Evolutionary conservation across 1,139 yeast species (phyloP), one percentile per base, ranked within the genome.

Genomic region (Yamadazyma blattariae): DNA sequence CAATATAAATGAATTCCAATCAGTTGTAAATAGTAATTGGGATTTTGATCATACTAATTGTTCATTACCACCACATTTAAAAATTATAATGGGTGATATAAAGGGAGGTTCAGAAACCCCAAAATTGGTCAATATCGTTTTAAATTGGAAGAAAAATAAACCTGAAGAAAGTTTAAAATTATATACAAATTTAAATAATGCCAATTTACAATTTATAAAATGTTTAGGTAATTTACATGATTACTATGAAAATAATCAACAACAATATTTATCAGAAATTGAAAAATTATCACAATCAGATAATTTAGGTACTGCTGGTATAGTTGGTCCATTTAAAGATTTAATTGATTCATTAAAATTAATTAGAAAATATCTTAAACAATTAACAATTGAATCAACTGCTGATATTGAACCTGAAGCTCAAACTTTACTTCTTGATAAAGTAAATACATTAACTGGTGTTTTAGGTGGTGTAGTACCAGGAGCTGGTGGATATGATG

Each of bases 401-500:
- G 97, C 95, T 1, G 87, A 84, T n/a, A 79, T 92, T 35, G 98
- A 92, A 57, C 98, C 98, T 0, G 60, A 57, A 2, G 64, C 71
- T 16, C 98, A 94, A 60, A 86, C 96, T 0, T 39, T 47, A 5
- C 64, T 92, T 7, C 61, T 94, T n/a, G 80, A 92, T 50, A 58
- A 63, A 13, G 83, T 94, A 45, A 48, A 57, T 15, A 35, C 52
- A 0, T 45, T 85, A 14, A 66, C 67, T 0, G 98, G 98, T 10
- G 94, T 89, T 27, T 51, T 90, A 16, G 95, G 96, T 0, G 97
- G 96, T 9, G 94, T 92, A 22, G 96, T 92, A 4, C 98, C 98
- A 0, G 98, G 98, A 2, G 98, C 98, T 0, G 98, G 98, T 16
- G 98, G 98, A 0, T 85, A 79, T 54, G 98, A 92, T 64, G 98